Base-by-base conservation (phyloP, 2,329 filamentous ascomycete genomes). In the Aspergillus sp. region DNA sequence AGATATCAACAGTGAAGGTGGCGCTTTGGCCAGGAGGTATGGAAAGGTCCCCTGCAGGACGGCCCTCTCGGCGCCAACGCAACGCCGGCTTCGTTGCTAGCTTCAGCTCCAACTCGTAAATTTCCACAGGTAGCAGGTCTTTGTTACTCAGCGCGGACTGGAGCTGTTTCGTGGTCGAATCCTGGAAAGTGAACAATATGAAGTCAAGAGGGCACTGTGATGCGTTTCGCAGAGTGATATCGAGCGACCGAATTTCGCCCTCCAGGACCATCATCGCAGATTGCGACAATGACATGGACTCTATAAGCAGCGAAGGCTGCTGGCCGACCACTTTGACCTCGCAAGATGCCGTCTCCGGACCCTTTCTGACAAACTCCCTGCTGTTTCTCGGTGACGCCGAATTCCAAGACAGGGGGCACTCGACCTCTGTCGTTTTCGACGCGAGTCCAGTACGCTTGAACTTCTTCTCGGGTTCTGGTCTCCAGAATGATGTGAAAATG, bases 231-330 rank as follows among this genome's bases (percentile, higher is more conserved):
- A 96, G 64, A 0, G 82, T 88, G 11, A 95, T 71, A 0, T 75
- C 80, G 51, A 96, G 93, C 1, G 68, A 67, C 45, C 78, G 80
- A 14, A 73, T 74, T 58, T 98, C 89, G 26, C 91, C 91, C 61
- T 96, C 89, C 4, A 98, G 68, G 8, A 98, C 72, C 86, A 94
- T 95, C 22, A 94, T 66, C 7, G 86, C 83, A 14, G 82, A 84
- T 50, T 95, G 88, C 0, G 82, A 75, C 1, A 95, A 69, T 8
- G 81, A 85, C 3, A 80, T 82, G 5, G 79, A 79, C 49, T 83
- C 80, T 13, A 95, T 71, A 3, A 78, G 64, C 3, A 96, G 65
- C 3, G 84, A 63, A 4, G 91, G 91, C 53, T 95, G 86, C 27
- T 77, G 68, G 2, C 78, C 71, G 36, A 95, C 86, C 15, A 93